Evolutionary conservation across 2,329 filamentous ascomycete species (phyloP).

Genomic region (Coniella vitis): DNA sequence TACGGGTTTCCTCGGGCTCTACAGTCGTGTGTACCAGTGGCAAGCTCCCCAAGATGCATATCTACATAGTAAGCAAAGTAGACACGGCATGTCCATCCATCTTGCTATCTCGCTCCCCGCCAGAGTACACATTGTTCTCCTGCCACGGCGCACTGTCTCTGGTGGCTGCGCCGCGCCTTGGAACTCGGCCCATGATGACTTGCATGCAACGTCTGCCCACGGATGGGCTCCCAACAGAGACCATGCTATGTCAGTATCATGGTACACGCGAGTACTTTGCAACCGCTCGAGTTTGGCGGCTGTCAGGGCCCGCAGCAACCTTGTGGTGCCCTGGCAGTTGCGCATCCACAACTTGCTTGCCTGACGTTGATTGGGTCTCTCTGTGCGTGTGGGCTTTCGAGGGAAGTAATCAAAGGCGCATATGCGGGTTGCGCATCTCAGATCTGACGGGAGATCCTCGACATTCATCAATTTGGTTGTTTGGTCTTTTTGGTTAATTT

Average conservation of each 20-base stretch:
- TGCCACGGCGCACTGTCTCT: neutral
- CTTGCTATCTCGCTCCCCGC: too few relatives aligned
- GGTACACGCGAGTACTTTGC: too few relatives aligned
- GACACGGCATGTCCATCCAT: too few relatives aligned
- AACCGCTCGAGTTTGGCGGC: too few relatives aligned
- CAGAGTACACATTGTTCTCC: neutral
- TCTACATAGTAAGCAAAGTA: too few relatives aligned
- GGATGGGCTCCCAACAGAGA: neutral
- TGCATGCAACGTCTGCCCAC: neutral
- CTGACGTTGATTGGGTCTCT: neutral
- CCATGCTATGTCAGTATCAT: too few relatives aligned
- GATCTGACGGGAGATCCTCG: slow-evolving; percentile 2
- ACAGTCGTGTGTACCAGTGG: too few relatives aligned
- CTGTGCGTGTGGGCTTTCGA: neutral
- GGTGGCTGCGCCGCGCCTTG: neutral
- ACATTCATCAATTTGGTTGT: neutral
- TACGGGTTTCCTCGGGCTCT: too few relatives aligned
- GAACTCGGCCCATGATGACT: neutral
- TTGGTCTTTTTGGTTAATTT: too few relatives aligned
- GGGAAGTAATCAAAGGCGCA: neutral
- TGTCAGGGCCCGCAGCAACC: neutral
- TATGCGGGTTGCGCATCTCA: slow-evolving; percentile 3
- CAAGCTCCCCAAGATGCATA: too few relatives aligned
- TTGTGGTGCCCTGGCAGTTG: neutral
- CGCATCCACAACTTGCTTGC: neutral